A percentile compares a stretch with the other conserved stretches of the same genome.
phyloP scores from a whole-genome alignment of 352 stramenopile genomes.

The Globisporangium splendens region DNA sequence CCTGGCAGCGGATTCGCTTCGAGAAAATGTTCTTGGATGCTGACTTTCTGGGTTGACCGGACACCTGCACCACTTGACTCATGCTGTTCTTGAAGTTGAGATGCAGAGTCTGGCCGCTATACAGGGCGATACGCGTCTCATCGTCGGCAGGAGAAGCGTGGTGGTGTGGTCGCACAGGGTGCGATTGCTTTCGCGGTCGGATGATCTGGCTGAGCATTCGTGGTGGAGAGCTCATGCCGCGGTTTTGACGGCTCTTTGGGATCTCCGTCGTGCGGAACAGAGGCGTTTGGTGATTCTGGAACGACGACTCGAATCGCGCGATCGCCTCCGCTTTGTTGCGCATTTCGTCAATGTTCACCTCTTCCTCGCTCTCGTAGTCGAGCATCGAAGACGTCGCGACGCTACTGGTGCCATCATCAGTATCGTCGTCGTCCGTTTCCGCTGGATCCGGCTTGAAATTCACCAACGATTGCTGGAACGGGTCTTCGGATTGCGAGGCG shows the following conservation, averaged over 20 bases:
- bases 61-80: slow-evolving; percentile 39
- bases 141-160: not conserved
- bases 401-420: slow-evolving; percentile 11
- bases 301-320: slow-evolving; percentile 36
- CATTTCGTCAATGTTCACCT: slow-evolving; percentile 36
- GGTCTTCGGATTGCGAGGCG: not conserved
- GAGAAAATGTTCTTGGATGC: slow-evolving; percentile 47
- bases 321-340: slow-evolving; percentile 27
- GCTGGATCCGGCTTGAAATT: slow-evolving; percentile 21
- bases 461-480: slow-evolving; percentile 1
- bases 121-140: slow-evolving; percentile 23
- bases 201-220: slow-evolving; percentile 37
- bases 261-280: slow-evolving; percentile 33
- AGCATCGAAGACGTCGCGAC: slow-evolving; percentile 30
- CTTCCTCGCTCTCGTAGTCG: slow-evolving; percentile 21
- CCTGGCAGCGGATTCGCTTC: slow-evolving; percentile 41
- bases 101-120: slow-evolving; percentile 55
- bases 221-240: slow-evolving; percentile 46
- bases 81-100: slow-evolving; percentile 47
- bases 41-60: slow-evolving; percentile 33
- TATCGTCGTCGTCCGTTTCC: slow-evolving; percentile 25
- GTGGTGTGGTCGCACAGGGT: slow-evolving; percentile 7
- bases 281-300: slow-evolving; percentile 22
- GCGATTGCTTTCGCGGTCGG: slow-evolving; percentile 21
- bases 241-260: slow-evolving; percentile 28